phyloP scores from a whole-genome alignment of 257 asterid species.

The Mitragyna speciosa region DNA sequence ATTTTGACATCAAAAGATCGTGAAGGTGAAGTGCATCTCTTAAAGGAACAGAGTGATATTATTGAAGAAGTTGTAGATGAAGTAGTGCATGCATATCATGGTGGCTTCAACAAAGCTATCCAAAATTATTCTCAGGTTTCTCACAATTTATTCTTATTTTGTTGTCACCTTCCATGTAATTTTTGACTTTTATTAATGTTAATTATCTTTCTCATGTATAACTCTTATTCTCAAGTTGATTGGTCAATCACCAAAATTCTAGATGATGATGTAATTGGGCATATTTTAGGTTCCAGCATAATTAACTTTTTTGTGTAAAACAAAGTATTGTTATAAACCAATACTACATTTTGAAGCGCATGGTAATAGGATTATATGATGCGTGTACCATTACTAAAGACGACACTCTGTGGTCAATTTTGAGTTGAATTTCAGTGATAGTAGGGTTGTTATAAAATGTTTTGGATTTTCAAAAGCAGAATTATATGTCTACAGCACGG shows the following conservation, averaged over 20 bases:
- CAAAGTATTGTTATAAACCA: background rate
- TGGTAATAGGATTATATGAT: background rate
- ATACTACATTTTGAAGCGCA: background rate
- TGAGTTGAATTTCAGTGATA: background rate
- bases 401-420: background rate
- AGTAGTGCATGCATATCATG: slow-evolving; percentile 98
- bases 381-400: background rate
- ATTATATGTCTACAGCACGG: too few relatives aligned
- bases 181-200: background rate
- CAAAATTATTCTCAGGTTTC: slow-evolving; percentile 99
- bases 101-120: slow-evolving; percentile 98
- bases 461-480: too few relatives aligned
- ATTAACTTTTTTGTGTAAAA: background rate
- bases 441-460: too few relatives aligned
- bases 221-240: background rate
- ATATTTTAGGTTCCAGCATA: background rate
- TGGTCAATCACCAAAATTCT: background rate
- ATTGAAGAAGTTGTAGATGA: slow-evolving; percentile 96
- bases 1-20: slow-evolving; percentile 96
- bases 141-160: slow-evolving; percentile 17
- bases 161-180: background rate
- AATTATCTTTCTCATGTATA: background rate
- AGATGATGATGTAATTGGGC: background rate
- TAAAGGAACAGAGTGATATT: slow-evolving; percentile 95
- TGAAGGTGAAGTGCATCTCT: slow-evolving; percentile 74